phyloP scores from a whole-genome alignment of 495 filamentous ascomycete genomes.

The Aspergillus affinis region DNA sequence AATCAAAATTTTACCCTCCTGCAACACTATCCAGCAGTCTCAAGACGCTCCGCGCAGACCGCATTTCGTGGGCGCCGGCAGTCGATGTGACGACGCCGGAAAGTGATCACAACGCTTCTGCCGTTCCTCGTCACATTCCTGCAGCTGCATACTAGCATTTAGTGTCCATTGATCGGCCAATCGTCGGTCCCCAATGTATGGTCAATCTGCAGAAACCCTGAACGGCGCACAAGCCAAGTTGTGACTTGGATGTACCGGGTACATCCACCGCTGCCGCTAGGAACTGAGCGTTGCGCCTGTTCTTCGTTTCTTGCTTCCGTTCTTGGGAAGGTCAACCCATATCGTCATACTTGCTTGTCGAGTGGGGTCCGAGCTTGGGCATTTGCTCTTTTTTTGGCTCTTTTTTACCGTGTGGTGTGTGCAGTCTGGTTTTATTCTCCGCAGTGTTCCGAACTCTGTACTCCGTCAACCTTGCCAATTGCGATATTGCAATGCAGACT shows the following conservation, averaged over 20 bases:
- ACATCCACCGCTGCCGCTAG: background rate
- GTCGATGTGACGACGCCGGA: background rate
- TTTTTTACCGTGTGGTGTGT: too few relatives aligned
- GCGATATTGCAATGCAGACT: background rate
- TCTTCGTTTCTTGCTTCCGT: background rate
- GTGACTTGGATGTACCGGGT: slow-evolving; percentile 3
- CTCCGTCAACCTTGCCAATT: background rate
- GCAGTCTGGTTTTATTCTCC: background rate
- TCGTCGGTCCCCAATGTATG: background rate
- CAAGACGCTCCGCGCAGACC: too few relatives aligned
- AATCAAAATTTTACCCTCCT: too few relatives aligned
- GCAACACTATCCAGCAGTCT: too few relatives aligned
- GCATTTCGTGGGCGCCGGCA: background rate
- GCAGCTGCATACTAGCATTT: slow-evolving; percentile 15
- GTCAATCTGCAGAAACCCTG: slow-evolving; percentile 10
- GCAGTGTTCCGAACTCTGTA: background rate
- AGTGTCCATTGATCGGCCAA: slow-evolving; percentile 12
- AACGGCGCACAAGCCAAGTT: background rate
- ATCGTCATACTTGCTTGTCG: background rate
- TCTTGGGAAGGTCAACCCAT: background rate
- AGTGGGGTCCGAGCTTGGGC: background rate
- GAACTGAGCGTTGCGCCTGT: background rate
- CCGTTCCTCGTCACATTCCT: slow-evolving; percentile 18
- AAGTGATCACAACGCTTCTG: slow-evolving; percentile 14
- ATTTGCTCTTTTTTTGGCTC: background rate